Conservation (phyloP, 129 eudicot species). For the Artemisia annua region DNA sequence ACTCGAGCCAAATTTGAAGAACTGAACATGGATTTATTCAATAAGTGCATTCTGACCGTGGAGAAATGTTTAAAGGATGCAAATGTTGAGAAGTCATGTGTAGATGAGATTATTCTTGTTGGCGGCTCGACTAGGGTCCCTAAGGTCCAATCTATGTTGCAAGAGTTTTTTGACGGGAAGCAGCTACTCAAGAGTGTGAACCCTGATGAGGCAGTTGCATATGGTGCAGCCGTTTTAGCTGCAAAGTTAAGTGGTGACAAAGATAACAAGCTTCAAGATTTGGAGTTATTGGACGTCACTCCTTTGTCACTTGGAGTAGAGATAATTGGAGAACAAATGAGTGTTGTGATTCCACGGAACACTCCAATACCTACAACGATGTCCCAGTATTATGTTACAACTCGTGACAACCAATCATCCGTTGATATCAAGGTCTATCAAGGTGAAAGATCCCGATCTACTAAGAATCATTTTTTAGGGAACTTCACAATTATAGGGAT, state of each 20-base stretch:
- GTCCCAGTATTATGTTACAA: background rate
- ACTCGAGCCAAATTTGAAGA: background rate
- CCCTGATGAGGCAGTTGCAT: background rate
- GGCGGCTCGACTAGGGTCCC: background rate
- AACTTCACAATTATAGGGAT: background rate
- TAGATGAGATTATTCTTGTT: background rate
- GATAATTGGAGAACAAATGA: background rate
- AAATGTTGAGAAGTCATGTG: background rate
- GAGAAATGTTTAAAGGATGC: background rate
- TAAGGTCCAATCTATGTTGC: background rate
- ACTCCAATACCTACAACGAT: background rate
- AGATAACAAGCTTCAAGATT: background rate
- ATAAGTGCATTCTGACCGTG: background rate
- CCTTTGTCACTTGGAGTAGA: constrained; percentile 3
- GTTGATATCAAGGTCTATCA: background rate
- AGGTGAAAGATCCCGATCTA: background rate
- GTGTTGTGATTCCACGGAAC: background rate
- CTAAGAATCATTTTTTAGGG: background rate
- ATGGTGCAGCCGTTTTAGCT: background rate
- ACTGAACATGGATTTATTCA: background rate
- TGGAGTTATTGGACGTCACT: background rate
- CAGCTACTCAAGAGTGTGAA: background rate
- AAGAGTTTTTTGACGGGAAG: background rate
- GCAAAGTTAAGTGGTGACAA: background rate
- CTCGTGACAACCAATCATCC: background rate